Evolutionary conservation across 345 rosid species (phyloP), one percentile per base, ranked within the genome.

Genomic region (Clarkia xantiana): DNA sequence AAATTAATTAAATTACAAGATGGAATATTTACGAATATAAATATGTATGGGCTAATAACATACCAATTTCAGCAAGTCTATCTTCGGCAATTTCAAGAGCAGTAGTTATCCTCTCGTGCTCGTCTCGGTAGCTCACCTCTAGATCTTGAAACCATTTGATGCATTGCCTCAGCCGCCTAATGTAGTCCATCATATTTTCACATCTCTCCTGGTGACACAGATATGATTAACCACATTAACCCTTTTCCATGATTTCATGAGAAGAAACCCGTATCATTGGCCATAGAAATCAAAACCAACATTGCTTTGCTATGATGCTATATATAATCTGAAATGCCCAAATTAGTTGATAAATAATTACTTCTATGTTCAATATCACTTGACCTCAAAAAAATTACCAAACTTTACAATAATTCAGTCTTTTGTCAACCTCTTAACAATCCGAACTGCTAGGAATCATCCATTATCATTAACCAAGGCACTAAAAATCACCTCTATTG

Each of bases 71-170:
- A 63, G 68, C 71, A 42, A 87, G 85, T 72, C 66, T 76, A 62
- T 69, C 76, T 76, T 86, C 89, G 9, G 74, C 67, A 60, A 69
- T 52, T 58, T 80, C 83, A 78, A 84, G 62, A 8, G 77, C 77
- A 65, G 55, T 77, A 62, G 72, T 77, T 68, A 91, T 65, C 62
- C 73, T 81, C 67, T 83, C 93, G 57, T 77, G 96, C 70, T 91
- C 93, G 51, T 73, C 80, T 19, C 86, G 81, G 41, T 81, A 86
- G 61, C 70, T 78, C 44, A 77, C 76, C 69, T 91, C 98, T 6
- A 81, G 80, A 65, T 91, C 96, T 76, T 84, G 98, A 69, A 86
- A 84, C 98, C 98, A 91, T 70, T 69, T 91, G 51, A 91, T 70
- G 66, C 98, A 91, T 47, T 81, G 89, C 76, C 96, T 73, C 58